phyloP scores from a whole-genome alignment of 306 rosid genomes.

The Canavalia gladiata region DNA sequence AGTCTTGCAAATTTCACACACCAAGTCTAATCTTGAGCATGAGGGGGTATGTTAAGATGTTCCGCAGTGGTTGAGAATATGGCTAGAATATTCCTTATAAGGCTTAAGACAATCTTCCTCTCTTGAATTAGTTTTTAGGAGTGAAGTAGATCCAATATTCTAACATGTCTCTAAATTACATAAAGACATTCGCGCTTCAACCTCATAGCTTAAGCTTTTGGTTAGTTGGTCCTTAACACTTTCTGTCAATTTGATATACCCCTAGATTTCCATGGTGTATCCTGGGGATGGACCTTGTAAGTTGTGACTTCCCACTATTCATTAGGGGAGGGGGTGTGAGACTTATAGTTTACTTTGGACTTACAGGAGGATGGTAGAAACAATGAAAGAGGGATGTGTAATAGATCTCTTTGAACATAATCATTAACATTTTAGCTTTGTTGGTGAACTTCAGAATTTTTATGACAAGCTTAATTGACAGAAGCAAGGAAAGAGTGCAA shows the following conservation, averaged over 20 bases:
- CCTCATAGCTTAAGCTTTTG: slow-evolving; percentile 13
- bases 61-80: no score
- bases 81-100: no score
- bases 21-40: background rate
- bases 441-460: slow-evolving; percentile 20
- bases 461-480: background rate
- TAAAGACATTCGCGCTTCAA: slow-evolving; percentile 22
- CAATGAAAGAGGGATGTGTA: slow-evolving; percentile 12
- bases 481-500: no score
- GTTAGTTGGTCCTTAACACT: slow-evolving; percentile 10
- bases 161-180: background rate
- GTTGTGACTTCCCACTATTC: no score
- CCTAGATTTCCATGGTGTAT: slow-evolving; percentile 23
- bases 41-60: background rate
- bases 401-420: background rate
- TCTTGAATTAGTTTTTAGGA: no score
- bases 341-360: slow-evolving; percentile 9
- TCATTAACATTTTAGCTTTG: background rate
- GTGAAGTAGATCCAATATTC: no score
- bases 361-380: background rate
- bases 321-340: no score
- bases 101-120: no score
- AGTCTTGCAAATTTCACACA: no score
- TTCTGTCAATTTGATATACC: background rate
- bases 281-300: background rate